These are phyloP conservation scores for Vitrella brassicaformis DNA, from an alignment of 73 alveolate species.

Conservation along the genomic window DNA sequence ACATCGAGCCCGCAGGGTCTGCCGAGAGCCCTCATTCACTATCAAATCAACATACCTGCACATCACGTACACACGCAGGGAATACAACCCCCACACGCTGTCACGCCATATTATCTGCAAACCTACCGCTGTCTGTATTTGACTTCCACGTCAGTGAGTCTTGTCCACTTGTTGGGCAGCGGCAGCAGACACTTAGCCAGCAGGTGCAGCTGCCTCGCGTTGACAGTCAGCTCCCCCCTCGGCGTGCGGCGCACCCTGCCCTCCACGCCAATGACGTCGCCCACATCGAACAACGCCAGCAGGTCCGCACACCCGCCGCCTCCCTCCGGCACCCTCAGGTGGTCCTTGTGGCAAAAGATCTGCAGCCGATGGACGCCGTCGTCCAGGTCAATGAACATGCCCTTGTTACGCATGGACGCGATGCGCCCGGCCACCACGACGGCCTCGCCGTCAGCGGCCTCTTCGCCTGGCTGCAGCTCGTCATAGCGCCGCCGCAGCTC, in stretches of 20 bases:
- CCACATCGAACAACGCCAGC: slow-evolving; percentile 56
- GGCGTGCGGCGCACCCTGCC: slow-evolving; percentile 68
- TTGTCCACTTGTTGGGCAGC: slow-evolving; percentile 64
- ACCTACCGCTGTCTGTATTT: slow-evolving; percentile 90
- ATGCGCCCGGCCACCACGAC: background rate
- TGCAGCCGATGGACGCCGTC: background rate
- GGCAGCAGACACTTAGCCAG: slow-evolving; percentile 79
- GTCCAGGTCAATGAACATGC: background rate
- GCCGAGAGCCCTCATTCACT: slow-evolving; percentile 62
- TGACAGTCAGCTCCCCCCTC: slow-evolving; percentile 80
- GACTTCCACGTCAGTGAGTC: slow-evolving; percentile 74
- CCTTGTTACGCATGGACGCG: background rate
- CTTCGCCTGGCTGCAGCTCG: no score
- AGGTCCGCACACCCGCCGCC: background rate
- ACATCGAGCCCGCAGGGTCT: slow-evolving; percentile 69
- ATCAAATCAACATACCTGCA: slow-evolving; percentile 85
- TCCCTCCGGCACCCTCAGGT: background rate
- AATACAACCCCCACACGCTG: no score
- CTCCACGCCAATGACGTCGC: slow-evolving; percentile 84
- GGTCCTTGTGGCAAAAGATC: background rate
- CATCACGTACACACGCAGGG: no score
- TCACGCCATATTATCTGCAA: no score
- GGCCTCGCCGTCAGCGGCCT: background rate
- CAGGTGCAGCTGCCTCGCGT: slow-evolving; percentile 48
- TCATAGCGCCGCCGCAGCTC: no score